Evolutionary conservation across 148 eudicot species (phyloP), one percentile per base, ranked within the genome.

Genomic region (Limonium bicolor): DNA sequence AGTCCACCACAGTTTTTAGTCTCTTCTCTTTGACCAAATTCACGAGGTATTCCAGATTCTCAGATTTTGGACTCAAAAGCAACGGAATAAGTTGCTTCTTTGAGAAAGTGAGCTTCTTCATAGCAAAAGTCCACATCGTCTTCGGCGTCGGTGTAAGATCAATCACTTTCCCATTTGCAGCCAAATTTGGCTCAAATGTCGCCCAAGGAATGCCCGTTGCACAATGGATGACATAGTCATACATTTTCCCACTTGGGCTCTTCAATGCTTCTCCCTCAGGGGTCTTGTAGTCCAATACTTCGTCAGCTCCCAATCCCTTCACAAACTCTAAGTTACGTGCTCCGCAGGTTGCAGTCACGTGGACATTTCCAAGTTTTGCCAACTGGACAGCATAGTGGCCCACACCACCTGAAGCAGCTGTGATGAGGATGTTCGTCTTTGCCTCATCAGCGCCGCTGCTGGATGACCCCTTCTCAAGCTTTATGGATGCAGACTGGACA

Each of bases 351-450:
- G 83, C 78, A 0, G 87, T 83, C 6, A 83, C 80, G 3, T 78
- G 75, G 0, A 74, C 50, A 54, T 83, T 83, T 19, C 83, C 94
- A 0, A 83, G 73, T 66, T 83, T 78, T 13, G 87, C 87, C 22
- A 83, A 59, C 48, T 82, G 94, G 20, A 83, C 94, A 1, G 80
- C 75, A 16, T 72, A 78, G 58, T 75, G 83, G 16, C 87, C 83
- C 2, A 75, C 87, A 2, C 94, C 51, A 78, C 37, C 9, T 78
- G 69, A n/a, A 83, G n/a, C n/a, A n/a, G n/a, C n/a, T n/a, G n/a
- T n/a, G 55, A 79, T 41, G 7, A 83, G 69, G 16, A 83, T 60
- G 63, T 79, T 82, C 46, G 16, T 40, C 32, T 58, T 73, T 29
- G 5, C 36, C 13, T 73, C 84, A 6, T 74, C 78, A 2, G 41